These are phyloP conservation scores for Fusarium decemcellulare DNA, from an alignment of 2,329 filamentous ascomycete species.

Conservation along the genomic window DNA sequence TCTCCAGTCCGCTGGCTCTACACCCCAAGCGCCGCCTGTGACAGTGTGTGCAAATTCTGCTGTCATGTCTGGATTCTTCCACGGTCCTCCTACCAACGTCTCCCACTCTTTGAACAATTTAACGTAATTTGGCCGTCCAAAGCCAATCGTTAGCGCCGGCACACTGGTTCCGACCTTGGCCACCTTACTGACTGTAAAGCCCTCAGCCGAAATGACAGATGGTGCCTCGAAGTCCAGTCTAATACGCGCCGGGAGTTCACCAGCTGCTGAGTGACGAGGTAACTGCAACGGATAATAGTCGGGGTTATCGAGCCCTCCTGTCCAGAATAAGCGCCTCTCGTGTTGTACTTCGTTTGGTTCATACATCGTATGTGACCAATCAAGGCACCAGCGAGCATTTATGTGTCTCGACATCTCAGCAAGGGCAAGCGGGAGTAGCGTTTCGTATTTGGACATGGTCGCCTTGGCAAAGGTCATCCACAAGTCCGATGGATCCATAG, in stretches of 20 bases:
- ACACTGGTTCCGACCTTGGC: constrained; percentile 10
- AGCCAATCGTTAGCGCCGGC: not conserved
- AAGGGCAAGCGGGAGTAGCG: constrained; percentile 14
- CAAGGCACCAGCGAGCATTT: constrained; percentile 17
- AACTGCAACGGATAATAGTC: constrained; percentile 21
- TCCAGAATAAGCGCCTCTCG: constrained; percentile 16
- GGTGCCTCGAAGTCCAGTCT: constrained; percentile 6
- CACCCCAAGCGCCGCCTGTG: constrained; percentile 18
- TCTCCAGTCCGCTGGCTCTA: constrained; percentile 17
- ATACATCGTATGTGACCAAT: constrained; percentile 10
- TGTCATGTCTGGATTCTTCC: constrained; percentile 13
- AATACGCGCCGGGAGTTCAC: constrained; percentile 13
- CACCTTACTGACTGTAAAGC: constrained; percentile 11
- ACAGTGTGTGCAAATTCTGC: constrained; percentile 11
- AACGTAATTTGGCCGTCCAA: constrained; percentile 24
- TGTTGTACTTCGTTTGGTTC: constrained; percentile 14
- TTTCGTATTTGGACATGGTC: constrained; percentile 22
- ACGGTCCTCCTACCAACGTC: constrained; percentile 13
- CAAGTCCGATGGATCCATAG: constrained; percentile 6
- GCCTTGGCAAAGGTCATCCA: constrained; percentile 21
- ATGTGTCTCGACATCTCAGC: constrained; percentile 4
- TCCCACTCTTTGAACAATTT: constrained; percentile 23
- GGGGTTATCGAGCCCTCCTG: constrained; percentile 17
- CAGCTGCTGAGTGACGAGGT: constrained; percentile 12
- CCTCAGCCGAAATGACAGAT: constrained; percentile 17